Conservation (phyloP, 2,329 filamentous ascomycete genomes). For the Neofusicoccum sp. region DNA sequence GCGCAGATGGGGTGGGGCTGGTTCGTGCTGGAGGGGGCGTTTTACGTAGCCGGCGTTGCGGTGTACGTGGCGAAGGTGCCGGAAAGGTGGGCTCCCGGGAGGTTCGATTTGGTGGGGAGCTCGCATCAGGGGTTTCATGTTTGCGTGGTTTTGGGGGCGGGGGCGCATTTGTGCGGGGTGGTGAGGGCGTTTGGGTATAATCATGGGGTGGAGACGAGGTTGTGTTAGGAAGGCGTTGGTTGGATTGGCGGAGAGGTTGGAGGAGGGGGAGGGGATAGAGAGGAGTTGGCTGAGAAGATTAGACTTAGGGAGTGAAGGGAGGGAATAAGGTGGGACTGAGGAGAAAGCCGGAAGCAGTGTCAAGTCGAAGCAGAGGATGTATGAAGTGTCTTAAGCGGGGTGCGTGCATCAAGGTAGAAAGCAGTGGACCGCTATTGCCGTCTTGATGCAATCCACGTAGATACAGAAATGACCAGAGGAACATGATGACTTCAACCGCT, state of each 20-base stretch:
- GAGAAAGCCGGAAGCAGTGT: too few species aligned
- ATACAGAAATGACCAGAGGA: neutral
- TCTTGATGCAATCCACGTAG: neutral
- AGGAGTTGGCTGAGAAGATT: neutral
- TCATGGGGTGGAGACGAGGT: neutral
- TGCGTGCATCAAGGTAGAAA: too few species aligned
- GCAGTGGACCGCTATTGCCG: too few species aligned
- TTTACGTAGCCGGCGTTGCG: conserved; percentile 40
- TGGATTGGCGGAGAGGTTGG: neutral
- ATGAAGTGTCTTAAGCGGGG: too few species aligned
- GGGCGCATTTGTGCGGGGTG: conserved; percentile 34
- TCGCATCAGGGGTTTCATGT: conserved; percentile 53
- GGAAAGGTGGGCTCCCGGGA: conserved; percentile 43
- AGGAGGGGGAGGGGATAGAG: neutral
- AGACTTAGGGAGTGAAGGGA: too few species aligned
- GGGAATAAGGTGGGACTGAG: too few species aligned
- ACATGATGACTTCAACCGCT: neutral
- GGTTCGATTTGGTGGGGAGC: conserved; percentile 48
- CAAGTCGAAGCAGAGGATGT: too few species aligned
- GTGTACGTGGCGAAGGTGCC: conserved; percentile 44
- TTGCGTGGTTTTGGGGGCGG: conserved; percentile 31
- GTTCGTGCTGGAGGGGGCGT: conserved; percentile 38
- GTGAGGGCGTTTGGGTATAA: conserved; percentile 27
- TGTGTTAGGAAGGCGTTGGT: neutral
- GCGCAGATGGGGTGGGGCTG: conserved; percentile 42